These are phyloP conservation scores for Phtheirospermum japonicum DNA, from an alignment of 257 asterid species.

Conservation along the genomic window DNA sequence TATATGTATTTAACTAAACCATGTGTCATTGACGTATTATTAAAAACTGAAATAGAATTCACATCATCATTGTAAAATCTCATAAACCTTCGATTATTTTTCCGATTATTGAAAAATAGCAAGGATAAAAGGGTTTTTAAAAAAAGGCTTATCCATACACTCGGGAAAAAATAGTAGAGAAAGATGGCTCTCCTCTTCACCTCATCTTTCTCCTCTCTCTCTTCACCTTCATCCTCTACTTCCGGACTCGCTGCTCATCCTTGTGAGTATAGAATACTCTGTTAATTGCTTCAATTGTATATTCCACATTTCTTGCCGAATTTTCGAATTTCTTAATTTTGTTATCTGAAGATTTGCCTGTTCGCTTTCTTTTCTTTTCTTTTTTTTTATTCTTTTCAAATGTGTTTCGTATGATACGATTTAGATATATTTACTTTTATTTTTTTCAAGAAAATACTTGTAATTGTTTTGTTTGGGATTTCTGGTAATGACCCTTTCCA, in stretches of 20 bases:
- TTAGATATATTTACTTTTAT: too few relatives aligned
- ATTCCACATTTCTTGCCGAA: neutral
- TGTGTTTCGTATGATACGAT: too few relatives aligned
- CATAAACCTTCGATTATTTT: too few relatives aligned
- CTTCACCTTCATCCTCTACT: constrained; percentile 29
- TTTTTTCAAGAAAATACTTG: too few relatives aligned
- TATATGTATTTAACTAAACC: too few relatives aligned
- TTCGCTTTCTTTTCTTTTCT: too few relatives aligned
- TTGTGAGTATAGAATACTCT: constrained; percentile 25
- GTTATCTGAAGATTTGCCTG: too few relatives aligned
- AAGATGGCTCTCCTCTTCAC: constrained; percentile 46
- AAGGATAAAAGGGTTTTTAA: constrained; percentile 17
- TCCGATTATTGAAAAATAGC: neutral
- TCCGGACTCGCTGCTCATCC: constrained; percentile 26
- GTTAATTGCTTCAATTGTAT: neutral
- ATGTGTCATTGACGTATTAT: too few relatives aligned
- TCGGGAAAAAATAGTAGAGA: constrained; percentile 17
- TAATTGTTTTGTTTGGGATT: constrained; percentile 3
- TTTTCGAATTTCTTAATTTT: too few relatives aligned
- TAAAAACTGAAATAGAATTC: too few relatives aligned
- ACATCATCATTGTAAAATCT: too few relatives aligned
- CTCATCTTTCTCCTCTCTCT: constrained; percentile 28
- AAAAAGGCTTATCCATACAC: constrained; percentile 39
- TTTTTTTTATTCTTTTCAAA: too few relatives aligned
- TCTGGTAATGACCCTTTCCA: neutral